phyloP scores from a whole-genome alignment of 441 rosid species.

The Cnidoscolus chayamansa region DNA sequence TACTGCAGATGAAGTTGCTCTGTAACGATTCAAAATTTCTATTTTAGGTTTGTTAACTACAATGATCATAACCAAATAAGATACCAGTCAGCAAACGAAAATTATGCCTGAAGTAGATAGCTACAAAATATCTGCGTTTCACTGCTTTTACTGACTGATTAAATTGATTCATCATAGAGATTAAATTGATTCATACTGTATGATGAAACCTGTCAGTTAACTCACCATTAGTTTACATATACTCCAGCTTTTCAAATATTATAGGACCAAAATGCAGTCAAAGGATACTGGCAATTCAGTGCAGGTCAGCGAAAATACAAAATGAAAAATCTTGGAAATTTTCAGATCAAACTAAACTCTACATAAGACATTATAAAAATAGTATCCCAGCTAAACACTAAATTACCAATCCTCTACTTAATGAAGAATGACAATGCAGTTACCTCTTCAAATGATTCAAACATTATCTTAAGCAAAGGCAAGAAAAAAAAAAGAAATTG shows the following conservation, averaged over 20 bases:
- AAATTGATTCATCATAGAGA: not conserved
- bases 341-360: not conserved
- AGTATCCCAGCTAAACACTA: not conserved
- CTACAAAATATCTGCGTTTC: constrained; percentile 1
- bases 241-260: not conserved
- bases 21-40: constrained; percentile 2
- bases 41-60: not conserved
- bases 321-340: not conserved
- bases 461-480: not conserved
- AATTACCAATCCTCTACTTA: not conserved
- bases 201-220: not conserved
- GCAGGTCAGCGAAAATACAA: not conserved
- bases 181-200: constrained; percentile 1
- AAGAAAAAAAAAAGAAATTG: not conserved
- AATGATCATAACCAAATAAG: constrained; percentile 1
- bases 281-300: not conserved
- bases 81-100: not conserved
- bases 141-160: constrained; percentile 10
- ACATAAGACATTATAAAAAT: not conserved
- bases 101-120: not conserved
- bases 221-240: not conserved
- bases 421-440: not conserved
- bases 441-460: constrained; percentile 1
- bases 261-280: constrained; percentile 4
- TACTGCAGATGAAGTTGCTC: not conserved